Conservation (phyloP, 2,329 filamentous ascomycete genomes). For the Penicillium sp. region DNA sequence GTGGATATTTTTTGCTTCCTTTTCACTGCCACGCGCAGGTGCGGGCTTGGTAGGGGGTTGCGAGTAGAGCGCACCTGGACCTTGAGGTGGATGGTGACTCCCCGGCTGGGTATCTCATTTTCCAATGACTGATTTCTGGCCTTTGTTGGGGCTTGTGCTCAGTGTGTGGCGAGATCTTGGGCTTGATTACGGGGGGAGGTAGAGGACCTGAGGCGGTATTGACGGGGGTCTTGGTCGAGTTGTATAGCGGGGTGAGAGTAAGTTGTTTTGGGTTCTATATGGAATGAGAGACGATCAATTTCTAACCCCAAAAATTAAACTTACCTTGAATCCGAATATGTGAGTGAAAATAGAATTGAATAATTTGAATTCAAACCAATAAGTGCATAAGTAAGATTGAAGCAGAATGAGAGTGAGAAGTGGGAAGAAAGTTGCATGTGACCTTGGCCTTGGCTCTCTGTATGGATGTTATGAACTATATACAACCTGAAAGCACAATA, state of each 20-base stretch:
- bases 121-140: constrained; percentile 23
- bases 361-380: not conserved
- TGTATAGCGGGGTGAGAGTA: not conserved
- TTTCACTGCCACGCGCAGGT: constrained; percentile 25
- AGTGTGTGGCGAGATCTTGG: not conserved
- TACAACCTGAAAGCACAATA: too few species aligned
- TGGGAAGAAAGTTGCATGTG: not conserved
- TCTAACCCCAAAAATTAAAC: not conserved
- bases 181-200: not conserved
- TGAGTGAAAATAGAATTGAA: not conserved
- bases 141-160: constrained; percentile 2
- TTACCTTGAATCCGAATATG: not conserved
- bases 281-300: not conserved
- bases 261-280: not conserved
- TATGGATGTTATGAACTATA: too few species aligned
- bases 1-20: not conserved
- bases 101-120: constrained; percentile 33
- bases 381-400: not conserved
- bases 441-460: not conserved
- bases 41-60: constrained; percentile 8
- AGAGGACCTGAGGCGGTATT: not conserved
- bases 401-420: not conserved
- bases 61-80: constrained; percentile 23
- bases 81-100: constrained; percentile 24
- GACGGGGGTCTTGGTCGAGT: not conserved